Base-by-base conservation (phyloP, 768 basidiomycete species). In the Hypholoma fasciculare region DNA sequence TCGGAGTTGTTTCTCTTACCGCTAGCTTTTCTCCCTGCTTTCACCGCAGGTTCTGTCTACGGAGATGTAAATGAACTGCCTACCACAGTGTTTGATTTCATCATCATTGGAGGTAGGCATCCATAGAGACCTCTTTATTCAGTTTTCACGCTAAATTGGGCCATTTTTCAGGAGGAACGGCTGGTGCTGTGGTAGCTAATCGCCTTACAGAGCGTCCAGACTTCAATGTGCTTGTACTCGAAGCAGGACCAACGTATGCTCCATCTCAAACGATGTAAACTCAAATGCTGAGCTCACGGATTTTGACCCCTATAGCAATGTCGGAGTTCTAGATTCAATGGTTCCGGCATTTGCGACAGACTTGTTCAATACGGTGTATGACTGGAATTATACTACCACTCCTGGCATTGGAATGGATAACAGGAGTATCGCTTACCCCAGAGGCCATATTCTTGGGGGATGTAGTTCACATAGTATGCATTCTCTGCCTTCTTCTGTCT, bases 391-490 rank as follows among this genome's bases (percentile, higher is more conserved):
- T 56, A 71, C 72, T 7, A 67, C 69, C 3, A 63, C 65, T 2
- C 66, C 72, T 1, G 68, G 73, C 54, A 43, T 52, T 11, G 69
- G 63, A 19, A 62, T 74, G 16, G 63, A 70, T 39, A 66, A 65
- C 6, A 67, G 74, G 26, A 49, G 62, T 3, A 61, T 75, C 37
- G 56, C 68, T 12, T 74, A 72, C 40, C 64, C 72, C 2, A 56
- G 74, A 56, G 75, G 75, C n/a, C 62, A 61, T 30, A 56, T 74
- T 20, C 61, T 77, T 3, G 75, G 75, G 12, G 76, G 74, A 6
- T 64, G 61, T n/a, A 69, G 59, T 30, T 66, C 69, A 23, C 36
- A 53, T 16, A 61, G 58, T 61, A 11, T 20, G 49, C 53, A 27
- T 43, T 9, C 36, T 11, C 23, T 12, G 4, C 40, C 14, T 17